Conservation (phyloP, 441 rosid genomes). For the Adansonia grandidieri region DNA sequence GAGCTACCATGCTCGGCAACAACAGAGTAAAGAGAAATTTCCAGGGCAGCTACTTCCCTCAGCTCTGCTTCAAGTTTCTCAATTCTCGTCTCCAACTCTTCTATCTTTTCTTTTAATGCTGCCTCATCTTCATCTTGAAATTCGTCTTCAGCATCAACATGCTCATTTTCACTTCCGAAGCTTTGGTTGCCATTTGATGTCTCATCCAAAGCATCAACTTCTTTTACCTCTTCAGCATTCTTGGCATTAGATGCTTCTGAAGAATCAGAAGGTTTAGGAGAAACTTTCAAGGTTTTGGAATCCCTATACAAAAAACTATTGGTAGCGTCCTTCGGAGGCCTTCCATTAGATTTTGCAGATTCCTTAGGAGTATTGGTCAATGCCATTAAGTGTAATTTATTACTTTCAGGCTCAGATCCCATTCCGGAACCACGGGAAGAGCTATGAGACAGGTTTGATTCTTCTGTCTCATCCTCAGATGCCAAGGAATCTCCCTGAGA, state of each 20-base stretch:
- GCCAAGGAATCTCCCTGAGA: slow-evolving; percentile 62
- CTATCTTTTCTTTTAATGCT: slow-evolving; percentile 49
- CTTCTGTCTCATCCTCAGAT: slow-evolving; percentile 61
- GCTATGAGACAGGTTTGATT: slow-evolving; percentile 44
- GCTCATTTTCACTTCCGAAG: slow-evolving; percentile 55
- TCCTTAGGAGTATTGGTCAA: slow-evolving; percentile 44
- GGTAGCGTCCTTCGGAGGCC: slow-evolving; percentile 38
- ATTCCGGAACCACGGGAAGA: slow-evolving; percentile 40
- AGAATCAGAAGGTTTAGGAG: slow-evolving; percentile 44
- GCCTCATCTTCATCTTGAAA: slow-evolving; percentile 48
- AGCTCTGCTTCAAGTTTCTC: slow-evolving; percentile 85
- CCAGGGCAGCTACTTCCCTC: slow-evolving; percentile 85
- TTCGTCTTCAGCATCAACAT: slow-evolving; percentile 54
- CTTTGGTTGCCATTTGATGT: slow-evolving; percentile 48
- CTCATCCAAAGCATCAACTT: slow-evolving; percentile 58
- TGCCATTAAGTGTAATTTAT: slow-evolving; percentile 45
- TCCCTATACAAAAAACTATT: slow-evolving; percentile 33
- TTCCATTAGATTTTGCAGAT: slow-evolving; percentile 48
- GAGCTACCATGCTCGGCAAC: slow-evolving; percentile 84
- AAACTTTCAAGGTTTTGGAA: slow-evolving; percentile 31
- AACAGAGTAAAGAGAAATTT: slow-evolving; percentile 78
- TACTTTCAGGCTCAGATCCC: slow-evolving; percentile 36
- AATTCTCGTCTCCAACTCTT: slow-evolving; percentile 66
- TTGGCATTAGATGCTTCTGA: slow-evolving; percentile 54
- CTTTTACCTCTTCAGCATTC: slow-evolving; percentile 53